Conservation (phyloP, 257 asterid species). For the Salvia rosmarinus region DNA sequence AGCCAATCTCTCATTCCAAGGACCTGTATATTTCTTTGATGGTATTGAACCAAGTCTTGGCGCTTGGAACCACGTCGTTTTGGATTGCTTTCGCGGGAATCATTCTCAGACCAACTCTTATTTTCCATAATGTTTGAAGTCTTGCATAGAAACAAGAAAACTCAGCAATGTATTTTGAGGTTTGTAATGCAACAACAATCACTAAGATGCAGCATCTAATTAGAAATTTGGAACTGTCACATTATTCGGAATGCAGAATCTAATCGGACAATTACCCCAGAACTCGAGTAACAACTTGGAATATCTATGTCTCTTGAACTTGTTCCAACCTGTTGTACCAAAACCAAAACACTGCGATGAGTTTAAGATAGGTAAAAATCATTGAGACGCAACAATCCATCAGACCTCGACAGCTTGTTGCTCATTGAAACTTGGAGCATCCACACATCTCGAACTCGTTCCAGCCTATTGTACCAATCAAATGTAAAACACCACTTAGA, state of each 20-base stretch:
- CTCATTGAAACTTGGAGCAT: constrained; percentile 28
- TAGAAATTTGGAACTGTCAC: no score
- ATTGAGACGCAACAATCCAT: constrained; percentile 17
- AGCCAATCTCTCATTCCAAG: constrained; percentile 23
- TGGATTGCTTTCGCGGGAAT: constrained; percentile 28
- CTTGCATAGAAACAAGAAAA: constrained; percentile 40
- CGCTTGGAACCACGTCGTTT: constrained; percentile 28
- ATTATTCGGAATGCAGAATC: constrained; percentile 29
- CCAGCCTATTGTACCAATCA: constrained; percentile 44
- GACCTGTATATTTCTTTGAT: constrained; percentile 72
- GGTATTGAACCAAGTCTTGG: constrained; percentile 49
- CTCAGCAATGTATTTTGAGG: constrained; percentile 8
- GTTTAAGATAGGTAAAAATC: constrained; percentile 1
- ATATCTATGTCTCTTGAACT: constrained; percentile 33
- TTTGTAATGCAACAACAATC: background rate
- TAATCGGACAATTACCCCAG: constrained; percentile 42
- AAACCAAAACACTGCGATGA: constrained; percentile 31
- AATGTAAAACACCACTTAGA: constrained; percentile 7
- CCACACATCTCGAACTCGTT: constrained; percentile 35
- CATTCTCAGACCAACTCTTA: constrained; percentile 31
- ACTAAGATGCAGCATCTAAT: constrained; percentile 29
- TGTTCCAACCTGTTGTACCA: constrained; percentile 42
- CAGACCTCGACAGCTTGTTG: constrained; percentile 45
- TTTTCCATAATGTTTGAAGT: constrained; percentile 34
- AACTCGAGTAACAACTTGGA: constrained; percentile 30